Conservation (phyloP, 768 basidiomycete genomes). For the Boletus reticulatus region DNA sequence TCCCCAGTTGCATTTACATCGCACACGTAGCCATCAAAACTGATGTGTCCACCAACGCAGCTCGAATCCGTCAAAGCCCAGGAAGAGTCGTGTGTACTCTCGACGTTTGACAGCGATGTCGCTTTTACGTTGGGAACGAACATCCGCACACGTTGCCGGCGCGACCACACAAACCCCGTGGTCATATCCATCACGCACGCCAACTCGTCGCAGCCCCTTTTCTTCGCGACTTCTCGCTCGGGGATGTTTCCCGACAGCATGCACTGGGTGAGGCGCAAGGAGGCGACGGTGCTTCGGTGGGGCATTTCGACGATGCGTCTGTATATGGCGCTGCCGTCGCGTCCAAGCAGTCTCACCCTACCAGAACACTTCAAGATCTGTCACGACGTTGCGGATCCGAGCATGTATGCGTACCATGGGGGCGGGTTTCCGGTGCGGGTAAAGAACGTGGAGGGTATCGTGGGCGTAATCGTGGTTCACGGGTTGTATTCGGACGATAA, state of each 20-base stretch:
- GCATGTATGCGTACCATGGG: constrained; percentile 28
- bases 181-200: constrained; percentile 31
- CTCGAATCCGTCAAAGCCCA: constrained; percentile 21
- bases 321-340: constrained; percentile 10
- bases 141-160: constrained; percentile 21
- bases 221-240: constrained; percentile 25
- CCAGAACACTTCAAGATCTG: constrained; percentile 1
- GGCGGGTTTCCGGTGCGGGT: constrained; percentile 36
- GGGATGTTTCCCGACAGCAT: constrained; percentile 32
- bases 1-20: too few species aligned
- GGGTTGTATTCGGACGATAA: constrained; percentile 31
- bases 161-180: constrained; percentile 15
- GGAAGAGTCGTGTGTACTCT: constrained; percentile 27
- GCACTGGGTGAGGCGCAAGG: constrained; percentile 34
- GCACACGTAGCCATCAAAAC: too few species aligned
- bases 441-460: constrained; percentile 31
- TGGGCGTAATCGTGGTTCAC: constrained; percentile 35
- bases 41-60: background rate
- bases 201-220: constrained; percentile 29
- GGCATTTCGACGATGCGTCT: constrained; percentile 27
- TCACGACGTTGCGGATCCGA: constrained; percentile 27
- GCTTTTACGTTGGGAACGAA: constrained; percentile 33
- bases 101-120: constrained; percentile 29
- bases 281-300: constrained; percentile 31
- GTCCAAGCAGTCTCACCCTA: accelerated